phyloP scores from a whole-genome alignment of 495 filamentous ascomycete species.

The Neurospora sp. region DNA sequence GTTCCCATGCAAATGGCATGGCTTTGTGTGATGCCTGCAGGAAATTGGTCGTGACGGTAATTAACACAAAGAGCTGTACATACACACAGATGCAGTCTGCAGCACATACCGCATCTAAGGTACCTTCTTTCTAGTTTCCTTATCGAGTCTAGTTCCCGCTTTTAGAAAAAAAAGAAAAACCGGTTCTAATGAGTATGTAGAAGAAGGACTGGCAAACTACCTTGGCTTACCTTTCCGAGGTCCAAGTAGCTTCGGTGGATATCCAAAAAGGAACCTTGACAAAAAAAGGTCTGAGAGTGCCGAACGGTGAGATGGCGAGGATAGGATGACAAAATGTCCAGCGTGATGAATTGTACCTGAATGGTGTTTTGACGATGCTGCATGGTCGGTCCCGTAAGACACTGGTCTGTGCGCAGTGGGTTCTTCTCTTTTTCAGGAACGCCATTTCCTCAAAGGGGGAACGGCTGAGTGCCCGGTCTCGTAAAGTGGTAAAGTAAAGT shows the following conservation, averaged over 20 bases:
- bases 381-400: background rate
- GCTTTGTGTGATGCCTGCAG: background rate
- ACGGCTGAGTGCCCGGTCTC: background rate
- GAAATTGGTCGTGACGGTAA: background rate
- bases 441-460: background rate
- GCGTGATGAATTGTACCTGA: background rate
- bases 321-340: background rate
- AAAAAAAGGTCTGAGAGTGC: too few species aligned
- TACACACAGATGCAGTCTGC: background rate
- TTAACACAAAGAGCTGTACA: background rate
- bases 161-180: too few species aligned
- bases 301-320: background rate
- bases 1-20: background rate
- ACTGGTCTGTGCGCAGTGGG: background rate
- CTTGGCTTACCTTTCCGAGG: background rate
- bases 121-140: too few species aligned
- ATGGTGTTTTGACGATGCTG: constrained; percentile 4
- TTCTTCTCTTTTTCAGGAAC: background rate
- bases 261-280: background rate
- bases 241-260: background rate
- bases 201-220: background rate
- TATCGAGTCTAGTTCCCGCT: too few species aligned
- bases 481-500: background rate
- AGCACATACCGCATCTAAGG: background rate
- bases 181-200: too few species aligned